phyloP scores from a whole-genome alignment of 2,329 filamentous ascomycete species.

The Aspergillus niger region DNA sequence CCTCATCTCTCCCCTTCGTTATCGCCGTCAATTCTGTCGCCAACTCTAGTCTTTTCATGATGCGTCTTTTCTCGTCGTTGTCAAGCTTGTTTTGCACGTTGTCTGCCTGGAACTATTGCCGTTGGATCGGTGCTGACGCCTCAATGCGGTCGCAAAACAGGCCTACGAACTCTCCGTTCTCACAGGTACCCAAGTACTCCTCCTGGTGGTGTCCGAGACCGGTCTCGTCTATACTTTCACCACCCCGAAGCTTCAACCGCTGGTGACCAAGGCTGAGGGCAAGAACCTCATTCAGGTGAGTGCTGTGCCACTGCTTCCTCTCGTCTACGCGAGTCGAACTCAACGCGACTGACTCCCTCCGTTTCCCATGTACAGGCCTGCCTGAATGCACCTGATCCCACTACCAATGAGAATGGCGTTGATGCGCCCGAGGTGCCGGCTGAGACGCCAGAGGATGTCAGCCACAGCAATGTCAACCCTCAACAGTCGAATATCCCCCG shows the following conservation, averaged over 20 bases:
- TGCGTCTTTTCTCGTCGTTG: conserved; percentile 7
- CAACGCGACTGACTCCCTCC: conserved; percentile 20
- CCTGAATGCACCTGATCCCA: conserved; percentile 91
- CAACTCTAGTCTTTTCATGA: not conserved
- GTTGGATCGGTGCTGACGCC: conserved; percentile 16
- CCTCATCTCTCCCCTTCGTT: conserved; percentile 9
- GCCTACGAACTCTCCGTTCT: conserved; percentile 97
- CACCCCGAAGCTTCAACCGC: conserved; percentile 94
- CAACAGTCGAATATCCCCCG: conserved; percentile 67
- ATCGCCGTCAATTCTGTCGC: conserved; percentile 10
- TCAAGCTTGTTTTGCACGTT: conserved; percentile 6
- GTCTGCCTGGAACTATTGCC: conserved; percentile 1
- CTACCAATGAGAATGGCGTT: conserved; percentile 78
- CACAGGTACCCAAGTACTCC: conserved; percentile 93
- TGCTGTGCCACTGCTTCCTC: conserved; percentile 5
- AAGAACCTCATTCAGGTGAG: conserved; percentile 98
- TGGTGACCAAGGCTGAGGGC: conserved; percentile 97
- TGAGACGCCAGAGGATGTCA: conserved; percentile 88
- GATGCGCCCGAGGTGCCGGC: conserved; percentile 71
- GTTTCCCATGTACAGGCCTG: conserved; percentile 71
- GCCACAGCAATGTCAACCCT: conserved; percentile 72
- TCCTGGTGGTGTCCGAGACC: conserved; percentile 95
- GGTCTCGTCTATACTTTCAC: conserved; percentile 98
- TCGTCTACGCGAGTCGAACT: not conserved
- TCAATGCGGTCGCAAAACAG: conserved; percentile 51